phyloP scores from a whole-genome alignment of 2,329 filamentous ascomycete species.

The Coleophoma crateriformis region DNA sequence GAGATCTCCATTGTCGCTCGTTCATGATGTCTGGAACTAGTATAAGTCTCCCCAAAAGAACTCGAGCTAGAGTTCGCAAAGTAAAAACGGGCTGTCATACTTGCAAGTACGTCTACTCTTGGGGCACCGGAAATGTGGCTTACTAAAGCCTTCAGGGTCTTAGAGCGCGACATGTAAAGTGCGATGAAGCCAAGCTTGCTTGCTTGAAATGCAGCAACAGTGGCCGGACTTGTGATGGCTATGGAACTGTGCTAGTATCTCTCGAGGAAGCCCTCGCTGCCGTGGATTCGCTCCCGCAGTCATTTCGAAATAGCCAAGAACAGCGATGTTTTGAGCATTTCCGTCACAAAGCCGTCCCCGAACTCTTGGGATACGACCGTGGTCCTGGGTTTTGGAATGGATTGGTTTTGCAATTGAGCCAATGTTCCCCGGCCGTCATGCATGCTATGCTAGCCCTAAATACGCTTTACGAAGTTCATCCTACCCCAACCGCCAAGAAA shows the following conservation, averaged over 20 bases:
- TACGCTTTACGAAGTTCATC: not conserved
- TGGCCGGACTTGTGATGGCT: not conserved
- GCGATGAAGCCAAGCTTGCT: not conserved
- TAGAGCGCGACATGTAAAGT: not conserved
- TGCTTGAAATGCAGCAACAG: not conserved
- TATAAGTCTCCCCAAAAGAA: too few relatives aligned
- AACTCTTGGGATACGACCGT: not conserved
- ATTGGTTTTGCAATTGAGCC: not conserved
- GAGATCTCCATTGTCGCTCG: too few relatives aligned
- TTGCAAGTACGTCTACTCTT: not conserved
- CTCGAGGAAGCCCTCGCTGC: not conserved
- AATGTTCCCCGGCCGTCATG: not conserved
- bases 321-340: not conserved
- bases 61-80: not conserved
- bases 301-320: not conserved
- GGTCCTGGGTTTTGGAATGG: not conserved
- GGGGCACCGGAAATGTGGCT: not conserved
- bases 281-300: not conserved
- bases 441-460: not conserved
- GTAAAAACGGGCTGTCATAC: not conserved
- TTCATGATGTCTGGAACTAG: too few relatives aligned
- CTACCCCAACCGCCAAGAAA: not conserved
- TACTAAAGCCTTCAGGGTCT: not conserved
- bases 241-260: not conserved
- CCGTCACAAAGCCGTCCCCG: not conserved